Evolutionary conservation across 495 filamentous ascomycete species (phyloP).

Genomic region (Astrocystis sublimbata): DNA sequence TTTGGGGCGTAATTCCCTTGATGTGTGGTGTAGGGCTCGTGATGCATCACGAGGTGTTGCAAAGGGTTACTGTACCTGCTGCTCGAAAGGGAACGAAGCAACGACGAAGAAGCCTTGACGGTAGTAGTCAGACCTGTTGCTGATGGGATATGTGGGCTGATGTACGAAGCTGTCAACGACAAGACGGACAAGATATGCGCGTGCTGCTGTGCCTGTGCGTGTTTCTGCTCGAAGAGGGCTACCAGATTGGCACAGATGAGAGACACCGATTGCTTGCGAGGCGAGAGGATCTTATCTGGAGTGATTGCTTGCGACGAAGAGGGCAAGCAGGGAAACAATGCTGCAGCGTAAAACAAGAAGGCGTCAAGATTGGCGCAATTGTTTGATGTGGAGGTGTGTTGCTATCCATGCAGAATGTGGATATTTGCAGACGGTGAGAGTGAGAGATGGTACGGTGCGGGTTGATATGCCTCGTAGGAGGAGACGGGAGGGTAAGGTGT

Average conservation of each 20-base stretch:
- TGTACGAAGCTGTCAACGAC: background rate
- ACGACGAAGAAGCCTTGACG: background rate
- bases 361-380: background rate
- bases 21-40: constrained; percentile 17
- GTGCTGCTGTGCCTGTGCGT: background rate
- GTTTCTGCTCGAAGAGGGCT: background rate
- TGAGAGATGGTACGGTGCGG: background rate
- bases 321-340: background rate
- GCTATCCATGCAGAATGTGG: background rate
- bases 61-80: background rate
- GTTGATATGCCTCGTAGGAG: too few relatives aligned
- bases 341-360: background rate
- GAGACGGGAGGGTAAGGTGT: too few relatives aligned
- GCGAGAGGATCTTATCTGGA: background rate
- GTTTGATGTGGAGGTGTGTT: background rate
- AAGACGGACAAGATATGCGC: background rate
- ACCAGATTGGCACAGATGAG: background rate
- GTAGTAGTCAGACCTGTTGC: background rate
- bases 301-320: background rate
- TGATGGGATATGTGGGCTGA: background rate
- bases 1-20: constrained; percentile 16
- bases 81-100: background rate
- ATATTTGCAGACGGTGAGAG: background rate
- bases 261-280: background rate
- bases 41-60: constrained; percentile 19